These are phyloP conservation scores for Leccinum rimulosum DNA, from an alignment of 768 basidiomycete genomes.

Conservation along the genomic window DNA sequence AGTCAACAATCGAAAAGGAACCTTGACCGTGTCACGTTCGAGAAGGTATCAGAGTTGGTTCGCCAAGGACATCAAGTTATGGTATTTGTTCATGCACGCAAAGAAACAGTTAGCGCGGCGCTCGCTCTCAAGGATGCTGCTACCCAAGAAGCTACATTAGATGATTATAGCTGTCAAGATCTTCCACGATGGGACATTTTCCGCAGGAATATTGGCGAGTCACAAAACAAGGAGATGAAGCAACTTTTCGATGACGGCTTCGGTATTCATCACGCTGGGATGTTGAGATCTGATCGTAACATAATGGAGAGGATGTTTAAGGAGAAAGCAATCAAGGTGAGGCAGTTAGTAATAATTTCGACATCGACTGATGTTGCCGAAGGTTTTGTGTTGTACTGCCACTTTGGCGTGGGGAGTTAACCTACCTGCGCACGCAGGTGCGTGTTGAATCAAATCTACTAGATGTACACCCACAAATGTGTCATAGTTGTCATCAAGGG, in stretches of 20 bases:
- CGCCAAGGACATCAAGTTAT: slow-evolving; percentile 96
- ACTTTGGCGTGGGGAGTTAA: slow-evolving; percentile 99
- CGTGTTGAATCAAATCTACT: slow-evolving; percentile 17
- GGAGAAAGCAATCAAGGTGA: slow-evolving; percentile 85
- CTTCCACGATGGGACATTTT: slow-evolving; percentile 79
- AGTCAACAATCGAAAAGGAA: slow-evolving; percentile 74
- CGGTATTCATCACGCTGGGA: slow-evolving; percentile 98
- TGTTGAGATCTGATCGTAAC: slow-evolving; percentile 91
- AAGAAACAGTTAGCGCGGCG: slow-evolving; percentile 95
- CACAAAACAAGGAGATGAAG: slow-evolving; percentile 96
- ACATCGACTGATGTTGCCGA: background rate
- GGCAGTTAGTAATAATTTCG: background rate
- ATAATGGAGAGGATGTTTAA: slow-evolving; percentile 95
- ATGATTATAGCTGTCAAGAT: slow-evolving; percentile 78
- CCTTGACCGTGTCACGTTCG: slow-evolving; percentile 82
- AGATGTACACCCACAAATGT: slow-evolving; percentile 7
- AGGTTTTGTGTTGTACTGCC: slow-evolving; percentile 98
- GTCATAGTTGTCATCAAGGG: slow-evolving; percentile 89
- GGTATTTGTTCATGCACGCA: slow-evolving; percentile 98
- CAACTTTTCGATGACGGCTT: slow-evolving; percentile 89
- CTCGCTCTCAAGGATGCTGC: slow-evolving; percentile 77
- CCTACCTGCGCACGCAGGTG: slow-evolving; percentile 94
- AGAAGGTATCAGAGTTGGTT: slow-evolving; percentile 88
- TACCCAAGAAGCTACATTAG: slow-evolving; percentile 61
- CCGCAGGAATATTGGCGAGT: slow-evolving; percentile 73